Base-by-base conservation (phyloP, 2,329 filamentous ascomycete genomes). In the Onygenales sp. region DNA sequence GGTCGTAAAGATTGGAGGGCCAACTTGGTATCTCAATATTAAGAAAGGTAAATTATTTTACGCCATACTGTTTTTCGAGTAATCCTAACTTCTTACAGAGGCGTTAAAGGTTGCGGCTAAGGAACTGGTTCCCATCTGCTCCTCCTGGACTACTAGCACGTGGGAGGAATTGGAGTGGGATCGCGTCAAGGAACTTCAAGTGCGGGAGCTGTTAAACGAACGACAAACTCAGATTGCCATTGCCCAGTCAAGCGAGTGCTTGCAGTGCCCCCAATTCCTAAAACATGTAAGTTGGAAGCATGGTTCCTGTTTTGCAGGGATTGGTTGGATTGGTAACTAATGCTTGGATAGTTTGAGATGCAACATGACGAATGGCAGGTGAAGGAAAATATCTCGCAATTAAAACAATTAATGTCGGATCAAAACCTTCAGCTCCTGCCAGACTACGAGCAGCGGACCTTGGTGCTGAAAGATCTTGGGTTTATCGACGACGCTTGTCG, bases 291-390 rank as follows among this genome's bases (percentile, higher is more conserved):
- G 86, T 79, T n/a, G 41, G 7, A 7, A 43, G 5, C 13, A n/a
- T 17, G 36, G 13, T 31, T 33, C 8, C 43, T 21, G 21, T 17
- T 32, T 43, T 45, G 8, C 17, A 49, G 47, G 11, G 13, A 56
- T 35, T 56, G 8, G n/a, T 33, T n/a, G 17, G 1, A 32, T 33
- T 49, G 36, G 6, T 14, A 54, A 35, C 63, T 70, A 21, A 70
- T 55, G 36, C 38, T 33, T 39, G 43, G 11, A 41, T 56, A 92
- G 86, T 96, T 93, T 66, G 87, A 90, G 57, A 94, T 95, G 87
- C 88, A 91, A 64, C 90, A 98, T 65, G 89, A 96, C 65, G 88
- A 96, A 71, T 97, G 92, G 90, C 79, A 95, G 46, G 89, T 98
- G 68, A 89, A 93, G 67, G 90, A 95, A 67, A 91, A 94, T 62